Evolutionary conservation across 495 filamentous ascomycete genomes (phyloP).

Genomic region (Neurospora sp.): DNA sequence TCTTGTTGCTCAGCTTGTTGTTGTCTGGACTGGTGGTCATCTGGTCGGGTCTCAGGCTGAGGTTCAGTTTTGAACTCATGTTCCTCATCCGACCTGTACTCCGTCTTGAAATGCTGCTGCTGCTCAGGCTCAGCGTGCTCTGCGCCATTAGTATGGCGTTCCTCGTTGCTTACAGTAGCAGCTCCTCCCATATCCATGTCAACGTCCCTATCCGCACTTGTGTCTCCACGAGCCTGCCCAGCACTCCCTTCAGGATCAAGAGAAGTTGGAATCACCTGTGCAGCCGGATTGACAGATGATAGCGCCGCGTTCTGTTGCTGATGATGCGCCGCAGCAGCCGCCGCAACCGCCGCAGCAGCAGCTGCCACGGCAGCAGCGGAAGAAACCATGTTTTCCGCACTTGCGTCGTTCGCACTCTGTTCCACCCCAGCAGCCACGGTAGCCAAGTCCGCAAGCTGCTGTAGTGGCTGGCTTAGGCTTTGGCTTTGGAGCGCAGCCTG

Average conservation of each 20-base stretch:
- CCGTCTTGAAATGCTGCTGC: not conserved
- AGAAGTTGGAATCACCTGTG: not conserved
- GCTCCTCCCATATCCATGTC: not conserved
- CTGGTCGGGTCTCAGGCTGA: not conserved
- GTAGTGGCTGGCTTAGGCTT: slow-evolving; percentile 21
- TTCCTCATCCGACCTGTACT: not conserved
- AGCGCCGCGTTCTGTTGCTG: not conserved
- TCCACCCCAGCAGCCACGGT: slow-evolving; percentile 25
- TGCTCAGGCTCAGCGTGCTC: not conserved
- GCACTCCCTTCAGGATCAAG: not conserved
- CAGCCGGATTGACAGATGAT: not conserved
- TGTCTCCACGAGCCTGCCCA: not conserved
- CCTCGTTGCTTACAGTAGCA: not conserved
- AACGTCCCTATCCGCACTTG: not conserved
- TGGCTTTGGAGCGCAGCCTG: not conserved
- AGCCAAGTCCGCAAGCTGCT: slow-evolving; percentile 57
- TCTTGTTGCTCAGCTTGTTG: not conserved
- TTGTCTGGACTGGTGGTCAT: not conserved
- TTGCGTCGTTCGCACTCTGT: slow-evolving; percentile 9
- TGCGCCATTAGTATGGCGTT: not conserved
- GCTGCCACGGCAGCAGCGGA: not conserved
- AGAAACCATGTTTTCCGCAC: slow-evolving; percentile 6
- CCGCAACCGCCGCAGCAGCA: not conserved
- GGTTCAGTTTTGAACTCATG: not conserved
- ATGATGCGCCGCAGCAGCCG: not conserved